Percentiles rank a stretch among this genome's conserved stretches.
These are phyloP conservation scores for Nigrospora sphaerica DNA, from an alignment of 2,329 filamentous ascomycete genomes.

Conservation along the genomic window DNA sequence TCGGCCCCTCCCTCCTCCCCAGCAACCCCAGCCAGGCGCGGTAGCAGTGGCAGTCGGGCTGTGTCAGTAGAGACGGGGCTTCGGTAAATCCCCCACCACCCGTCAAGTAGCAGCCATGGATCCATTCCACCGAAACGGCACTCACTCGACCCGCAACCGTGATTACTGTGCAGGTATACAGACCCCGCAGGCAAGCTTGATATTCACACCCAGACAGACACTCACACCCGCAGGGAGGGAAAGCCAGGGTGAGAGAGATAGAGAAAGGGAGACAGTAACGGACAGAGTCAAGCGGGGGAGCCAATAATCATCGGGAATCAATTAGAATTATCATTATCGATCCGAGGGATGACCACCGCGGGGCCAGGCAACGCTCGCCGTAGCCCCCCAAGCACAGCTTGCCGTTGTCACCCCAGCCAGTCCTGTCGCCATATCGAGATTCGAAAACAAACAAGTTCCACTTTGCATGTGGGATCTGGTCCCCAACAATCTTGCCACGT, in stretches of 20 bases:
- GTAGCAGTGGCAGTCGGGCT: no score
- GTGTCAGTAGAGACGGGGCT: no score
- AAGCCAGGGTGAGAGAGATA: neutral
- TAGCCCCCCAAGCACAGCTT: neutral
- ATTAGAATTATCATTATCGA: conserved; percentile 7
- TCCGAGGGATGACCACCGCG: neutral
- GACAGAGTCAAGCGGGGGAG: no score
- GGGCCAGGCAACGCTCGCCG: neutral
- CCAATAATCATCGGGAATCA: neutral
- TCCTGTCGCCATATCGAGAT: neutral
- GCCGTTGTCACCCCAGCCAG: neutral
- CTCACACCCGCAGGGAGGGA: neutral
- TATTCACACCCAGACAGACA: neutral
- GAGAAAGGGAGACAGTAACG: neutral
- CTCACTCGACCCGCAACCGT: neutral
- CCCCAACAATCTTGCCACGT: neutral
- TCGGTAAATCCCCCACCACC: no score
- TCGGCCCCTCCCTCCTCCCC: no score
- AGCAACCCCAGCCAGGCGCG: no score
- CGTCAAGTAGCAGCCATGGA: no score
- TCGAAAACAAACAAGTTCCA: neutral
- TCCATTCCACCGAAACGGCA: neutral
- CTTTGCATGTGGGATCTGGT: neutral
- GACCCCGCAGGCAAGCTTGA: neutral
- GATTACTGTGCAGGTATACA: neutral